A percentile compares a stretch with the other conserved stretches of the same genome.
Conservation (phyloP, 2,329 filamentous ascomycete species). For the Diaporthe sp. region DNA sequence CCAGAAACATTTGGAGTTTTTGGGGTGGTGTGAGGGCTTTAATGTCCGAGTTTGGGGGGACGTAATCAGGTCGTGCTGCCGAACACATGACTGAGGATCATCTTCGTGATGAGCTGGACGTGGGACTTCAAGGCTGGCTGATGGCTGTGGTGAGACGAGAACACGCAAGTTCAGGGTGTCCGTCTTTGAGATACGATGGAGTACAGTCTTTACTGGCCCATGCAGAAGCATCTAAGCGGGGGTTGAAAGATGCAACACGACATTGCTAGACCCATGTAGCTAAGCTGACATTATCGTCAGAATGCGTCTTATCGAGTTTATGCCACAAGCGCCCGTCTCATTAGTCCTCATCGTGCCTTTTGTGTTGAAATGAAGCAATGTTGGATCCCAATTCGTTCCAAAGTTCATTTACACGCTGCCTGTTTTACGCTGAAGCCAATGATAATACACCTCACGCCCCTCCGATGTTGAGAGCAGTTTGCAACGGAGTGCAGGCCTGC, state of each 20-base stretch:
- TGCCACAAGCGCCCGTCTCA: not conserved
- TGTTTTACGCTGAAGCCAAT: not conserved
- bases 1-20: too few relatives aligned
- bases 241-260: not conserved
- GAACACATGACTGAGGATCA: rapidly evolving
- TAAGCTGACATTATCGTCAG: not conserved
- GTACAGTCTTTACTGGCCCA: constrained; percentile 27
- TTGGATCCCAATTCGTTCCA: too few relatives aligned
- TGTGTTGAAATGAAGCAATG: not conserved
- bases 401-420: too few relatives aligned
- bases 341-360: not conserved
- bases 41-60: too few relatives aligned
- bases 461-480: not conserved
- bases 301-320: not conserved
- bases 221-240: not conserved
- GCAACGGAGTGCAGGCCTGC: rapidly evolving
- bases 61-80: not conserved
- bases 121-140: not conserved
- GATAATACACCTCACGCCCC: too few relatives aligned
- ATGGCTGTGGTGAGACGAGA: not conserved
- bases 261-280: not conserved
- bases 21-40: not conserved
- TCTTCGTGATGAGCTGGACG: not conserved
- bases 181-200: constrained; percentile 1
- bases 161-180: not conserved